Evolutionary conservation across 106 monocot species (phyloP).

Genomic region (Xerophyta viscosa): DNA sequence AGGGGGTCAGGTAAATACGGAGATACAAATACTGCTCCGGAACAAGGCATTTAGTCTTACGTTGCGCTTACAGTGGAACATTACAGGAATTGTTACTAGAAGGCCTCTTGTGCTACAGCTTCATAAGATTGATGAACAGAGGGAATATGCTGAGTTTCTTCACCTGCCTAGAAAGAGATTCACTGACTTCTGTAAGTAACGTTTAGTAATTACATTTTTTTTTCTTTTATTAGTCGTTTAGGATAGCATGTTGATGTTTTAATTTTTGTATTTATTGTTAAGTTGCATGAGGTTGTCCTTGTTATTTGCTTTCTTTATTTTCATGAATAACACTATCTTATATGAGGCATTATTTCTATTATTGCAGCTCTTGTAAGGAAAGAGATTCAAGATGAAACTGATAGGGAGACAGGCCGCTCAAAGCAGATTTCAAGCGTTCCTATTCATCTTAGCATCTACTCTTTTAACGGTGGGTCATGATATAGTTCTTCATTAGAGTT

Average conservation of each 20-base stretch:
- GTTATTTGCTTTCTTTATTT: no score
- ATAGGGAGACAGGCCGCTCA: conserved; percentile 67
- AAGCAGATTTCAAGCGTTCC: conserved; percentile 75
- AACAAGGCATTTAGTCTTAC: no score
- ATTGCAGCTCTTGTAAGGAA: conserved; percentile 73
- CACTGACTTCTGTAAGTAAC: conserved; percentile 69
- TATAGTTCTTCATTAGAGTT: no score
- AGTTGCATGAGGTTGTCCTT: no score
- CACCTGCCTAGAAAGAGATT: conserved; percentile 68
- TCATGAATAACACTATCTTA: no score
- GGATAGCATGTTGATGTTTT: no score
- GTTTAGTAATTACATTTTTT: no score
- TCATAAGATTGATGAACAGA: conserved; percentile 64
- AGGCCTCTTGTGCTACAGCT: conserved; percentile 88
- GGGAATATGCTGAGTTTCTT: conserved; percentile 87
- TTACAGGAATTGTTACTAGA: conserved; percentile 77
- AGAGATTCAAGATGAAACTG: conserved; percentile 94
- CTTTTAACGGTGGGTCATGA: no score
- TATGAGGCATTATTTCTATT: not conserved
- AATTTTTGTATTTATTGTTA: no score
- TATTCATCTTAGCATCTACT: conserved; percentile 86
- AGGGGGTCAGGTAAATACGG: conserved; percentile 38
- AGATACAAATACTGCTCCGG: no score
- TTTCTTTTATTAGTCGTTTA: not conserved
- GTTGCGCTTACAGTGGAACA: not conserved